Base-by-base conservation (phyloP, 2,329 filamentous ascomycete genomes). In the Samsoniella hepiali region DNA sequence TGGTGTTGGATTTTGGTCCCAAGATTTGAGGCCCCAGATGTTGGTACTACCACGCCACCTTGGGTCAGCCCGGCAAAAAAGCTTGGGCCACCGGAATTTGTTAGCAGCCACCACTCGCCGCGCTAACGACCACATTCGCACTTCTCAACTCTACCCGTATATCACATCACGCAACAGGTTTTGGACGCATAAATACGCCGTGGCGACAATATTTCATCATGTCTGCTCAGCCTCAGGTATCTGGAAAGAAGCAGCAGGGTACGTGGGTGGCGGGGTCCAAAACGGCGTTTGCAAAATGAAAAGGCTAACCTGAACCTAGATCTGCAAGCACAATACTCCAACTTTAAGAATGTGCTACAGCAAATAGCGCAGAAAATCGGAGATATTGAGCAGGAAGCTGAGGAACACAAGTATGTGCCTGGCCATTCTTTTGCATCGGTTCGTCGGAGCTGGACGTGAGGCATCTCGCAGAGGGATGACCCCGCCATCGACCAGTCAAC, bases 301-400 rank as follows among this genome's bases (percentile, higher is more conserved):
- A n/a, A 32, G 55, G 51, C 63, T 51, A 57, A 65, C 55, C 51
- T 55, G 55, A 58, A 47, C 38, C 32, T 47, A 95, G 91, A 95
- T 74, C 85, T 95, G 68, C 91, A 95, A 78, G 79, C 83, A 57
- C 90, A 91, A 70, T 95, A 95, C 75, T 85, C 85, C 68, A 91
- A 88, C 77, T 94, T 87, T 78, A 90, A 90, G 74, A 88, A 85
- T 69, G 88, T 83, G 3, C 85, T 99, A 64, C 94, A 98, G 78
- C 91, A 95, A 73, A 88, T 99, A 71, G 95, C 95, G 36, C 89
- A 93, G 73, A 98, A 97, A 77, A 97, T 99, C 70, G 95, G 95
- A 47, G 93, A 98, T 73, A 93, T 99, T 63, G 95, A 99, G 79
- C 92, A 97, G 75, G 95, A 98, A 76, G 89, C 91, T 27, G 95